Base-by-base conservation (phyloP, 164 flowering plant genomes). In the Paratinospora sagittata region DNA sequence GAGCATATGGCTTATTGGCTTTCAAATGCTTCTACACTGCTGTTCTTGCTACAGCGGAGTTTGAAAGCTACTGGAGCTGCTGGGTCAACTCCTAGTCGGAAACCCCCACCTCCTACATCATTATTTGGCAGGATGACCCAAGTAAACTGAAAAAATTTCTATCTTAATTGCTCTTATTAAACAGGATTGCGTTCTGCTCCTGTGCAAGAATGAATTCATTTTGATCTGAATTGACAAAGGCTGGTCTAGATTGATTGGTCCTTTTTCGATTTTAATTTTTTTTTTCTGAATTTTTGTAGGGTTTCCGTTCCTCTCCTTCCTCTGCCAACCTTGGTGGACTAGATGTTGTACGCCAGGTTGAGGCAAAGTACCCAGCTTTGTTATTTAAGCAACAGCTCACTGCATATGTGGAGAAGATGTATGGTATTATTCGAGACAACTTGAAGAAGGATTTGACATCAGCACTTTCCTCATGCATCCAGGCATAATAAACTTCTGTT, bases 301-400 rank as follows among this genome's bases (percentile, higher is more conserved):
- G 99, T 63, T 96, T 96, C 63, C 94, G 99, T 8, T 96, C 98
- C 14, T 89, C 97, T 17, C 91, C 94, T 70, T 91, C 98, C 68
- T 82, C 97, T 55, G 81, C 85, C 66, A 83, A 76, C 76, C 88
- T 87, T 81, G 78, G 82, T 49, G 74, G 77, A 27, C 69, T 85
- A 67, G 90, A 88, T 36, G 87, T 86, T 65, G 89, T 91, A 23
- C 93, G 88, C 37, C 97, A 87, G 76, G 99, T 93, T 66, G 98
- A 96, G 76, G 99, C 98, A 3, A 96, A 96, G 75, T 93, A 96
- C 75, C 98, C 99, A 24, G 99, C 99, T 63, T 81, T 91, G 80
- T 95, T 96, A 74, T 96, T 96, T 81, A 96, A 91, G 86, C 95
- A 96, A 82, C 99, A 96, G 85, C 91, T 96, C 39, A 89, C 98